Percentiles rank a stretch among this genome's conserved stretches.
Conservation (phyloP, 2,329 filamentous ascomycete species). For the Colletotrichum sp. region DNA sequence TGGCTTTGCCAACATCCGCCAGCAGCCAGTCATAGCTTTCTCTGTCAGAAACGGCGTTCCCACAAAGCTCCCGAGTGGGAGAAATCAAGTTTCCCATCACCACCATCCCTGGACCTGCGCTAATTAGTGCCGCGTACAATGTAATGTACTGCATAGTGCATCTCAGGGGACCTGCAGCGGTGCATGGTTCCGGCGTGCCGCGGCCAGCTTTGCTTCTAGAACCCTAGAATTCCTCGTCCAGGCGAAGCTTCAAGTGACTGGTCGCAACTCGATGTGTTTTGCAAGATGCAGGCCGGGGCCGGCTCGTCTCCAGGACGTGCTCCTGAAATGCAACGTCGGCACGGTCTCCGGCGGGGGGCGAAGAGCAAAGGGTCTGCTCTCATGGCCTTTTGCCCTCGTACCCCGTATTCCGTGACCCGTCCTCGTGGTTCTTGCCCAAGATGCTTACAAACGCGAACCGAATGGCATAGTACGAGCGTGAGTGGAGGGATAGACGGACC, state of each 20-base stretch:
- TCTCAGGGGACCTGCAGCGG: not conserved
- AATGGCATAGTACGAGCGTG: not conserved
- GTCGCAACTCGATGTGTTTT: not conserved
- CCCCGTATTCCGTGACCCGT: not conserved
- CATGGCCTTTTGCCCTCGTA: not conserved
- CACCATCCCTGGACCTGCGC: constrained; percentile 2
- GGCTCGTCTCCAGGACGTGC: not conserved
- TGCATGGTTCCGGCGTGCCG: not conserved
- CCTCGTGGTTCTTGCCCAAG: not conserved
- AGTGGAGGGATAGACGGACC: not conserved
- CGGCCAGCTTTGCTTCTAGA: not conserved
- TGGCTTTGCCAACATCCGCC: not conserved
- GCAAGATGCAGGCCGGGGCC: not conserved
- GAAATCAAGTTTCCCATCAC: not conserved
- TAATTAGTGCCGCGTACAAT: constrained; percentile 6
- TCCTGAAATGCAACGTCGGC: constrained; percentile 10
- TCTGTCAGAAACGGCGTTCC: not conserved
- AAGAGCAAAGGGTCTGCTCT: not conserved
- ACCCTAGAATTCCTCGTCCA: not conserved
- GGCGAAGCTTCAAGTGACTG: not conserved
- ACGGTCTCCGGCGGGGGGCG: not conserved
- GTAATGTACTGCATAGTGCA: not conserved
- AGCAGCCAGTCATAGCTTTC: not conserved
- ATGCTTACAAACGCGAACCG: not conserved
- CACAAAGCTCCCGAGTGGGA: not conserved